Evolutionary conservation across 768 basidiomycete genomes (phyloP), one percentile per base, ranked within the genome.

Genomic region (Crassisporium funariophilum): DNA sequence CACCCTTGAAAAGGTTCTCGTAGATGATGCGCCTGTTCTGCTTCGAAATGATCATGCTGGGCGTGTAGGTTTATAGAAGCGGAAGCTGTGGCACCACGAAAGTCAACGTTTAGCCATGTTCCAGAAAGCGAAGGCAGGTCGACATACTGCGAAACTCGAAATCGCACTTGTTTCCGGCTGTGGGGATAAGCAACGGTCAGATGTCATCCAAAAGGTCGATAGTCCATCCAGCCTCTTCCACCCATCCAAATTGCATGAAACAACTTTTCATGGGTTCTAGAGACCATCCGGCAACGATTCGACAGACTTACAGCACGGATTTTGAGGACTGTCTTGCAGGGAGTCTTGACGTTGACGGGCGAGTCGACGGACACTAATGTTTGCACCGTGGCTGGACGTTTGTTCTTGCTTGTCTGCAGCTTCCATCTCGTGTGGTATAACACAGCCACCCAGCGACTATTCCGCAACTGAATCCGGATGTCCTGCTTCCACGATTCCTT

Each of bases 1-100:
- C 57, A 94, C 93, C 94, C 77, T 97, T 97, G 91, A 99, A 99
- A 81, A 99, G 94, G 79, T 88, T 89, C 77, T 99, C 95, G 80
- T 97, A 99, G 81, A 99, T 98, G 69, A 81, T 71, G 65, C 91
- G 90, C 75, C 87, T 82, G 82, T 98, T 91, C 72, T 87, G 66
- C 81, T 99, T 99, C 65, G 91, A 78, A 70, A 99, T 98, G 61
- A 99, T 86, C 95, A 99, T 99, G 75, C 68, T 89, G 74, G 67
- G 70, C 62, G 44, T 55, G 55, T 53, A 41, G 54, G 49, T 57
- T 69, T 66, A 62, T 68, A 43, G 52, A 43, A 56, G 48, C 54
- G 61, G 62, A 70, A 65, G 68, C 67, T 71, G 45, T 22, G 35
- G 37, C 37, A 11, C 22, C 11, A 19, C 21, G 20, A 46, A 38